A percentile compares a stretch with the other conserved stretches of the same genome.
phyloP scores from a whole-genome alignment of 768 basidiomycete species.

The Suillus plorans region DNA sequence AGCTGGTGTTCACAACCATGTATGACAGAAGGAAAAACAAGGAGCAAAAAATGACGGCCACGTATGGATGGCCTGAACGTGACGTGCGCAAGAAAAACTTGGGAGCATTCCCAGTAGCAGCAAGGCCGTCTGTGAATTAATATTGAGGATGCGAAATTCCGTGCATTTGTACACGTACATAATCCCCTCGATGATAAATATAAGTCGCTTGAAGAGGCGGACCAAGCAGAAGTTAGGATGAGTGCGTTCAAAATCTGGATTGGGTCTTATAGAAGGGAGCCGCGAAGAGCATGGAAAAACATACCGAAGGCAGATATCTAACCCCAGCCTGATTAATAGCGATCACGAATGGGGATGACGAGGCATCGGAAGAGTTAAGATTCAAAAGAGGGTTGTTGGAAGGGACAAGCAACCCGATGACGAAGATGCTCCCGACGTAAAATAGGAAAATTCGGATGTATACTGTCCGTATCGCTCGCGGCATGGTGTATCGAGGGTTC shows the following conservation, averaged over 20 bases:
- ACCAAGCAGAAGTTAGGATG: neutral
- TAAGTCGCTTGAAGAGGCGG: neutral
- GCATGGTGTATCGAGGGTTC: neutral
- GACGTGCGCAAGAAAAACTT: neutral
- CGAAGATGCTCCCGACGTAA: neutral
- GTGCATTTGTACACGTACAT: neutral
- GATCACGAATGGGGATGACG: neutral
- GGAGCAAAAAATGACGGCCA: neutral
- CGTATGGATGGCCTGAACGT: neutral
- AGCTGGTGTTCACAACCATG: neutral
- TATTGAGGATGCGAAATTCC: neutral
- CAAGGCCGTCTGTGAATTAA: neutral
- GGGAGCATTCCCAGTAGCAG: neutral
- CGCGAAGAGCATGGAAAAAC: neutral
- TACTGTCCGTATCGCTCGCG: neutral
- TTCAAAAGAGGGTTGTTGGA: neutral
- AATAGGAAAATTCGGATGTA: neutral
- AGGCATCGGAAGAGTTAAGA: neutral
- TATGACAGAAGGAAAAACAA: neutral
- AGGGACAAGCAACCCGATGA: neutral
- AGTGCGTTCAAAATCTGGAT: neutral
- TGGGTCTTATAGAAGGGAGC: neutral
- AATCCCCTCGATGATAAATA: neutral
- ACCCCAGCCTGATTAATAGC: neutral
- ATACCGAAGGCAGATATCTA: neutral